Evolutionary conservation across 1,139 yeast species (phyloP).

Genomic region (Protomyces pachydermus): DNA sequence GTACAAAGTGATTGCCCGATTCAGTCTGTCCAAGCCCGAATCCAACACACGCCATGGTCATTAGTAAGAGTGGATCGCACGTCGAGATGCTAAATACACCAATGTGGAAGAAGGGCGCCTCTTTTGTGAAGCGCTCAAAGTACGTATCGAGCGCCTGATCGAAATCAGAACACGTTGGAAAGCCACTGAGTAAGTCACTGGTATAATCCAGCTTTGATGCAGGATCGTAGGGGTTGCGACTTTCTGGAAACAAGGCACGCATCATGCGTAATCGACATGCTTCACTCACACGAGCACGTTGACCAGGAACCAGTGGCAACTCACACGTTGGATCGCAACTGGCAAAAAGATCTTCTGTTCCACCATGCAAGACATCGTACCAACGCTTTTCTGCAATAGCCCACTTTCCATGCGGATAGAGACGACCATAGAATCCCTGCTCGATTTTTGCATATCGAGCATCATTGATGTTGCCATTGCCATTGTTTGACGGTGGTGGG

Average conservation of each 20-base stretch:
- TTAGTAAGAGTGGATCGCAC: slow-evolving; percentile 9
- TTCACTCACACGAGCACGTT: slow-evolving; percentile 14
- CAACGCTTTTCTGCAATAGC: slow-evolving; percentile 16
- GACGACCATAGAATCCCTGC: slow-evolving; percentile 16
- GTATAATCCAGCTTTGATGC: not conserved
- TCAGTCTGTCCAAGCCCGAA: slow-evolving; percentile 7
- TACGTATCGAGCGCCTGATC: slow-evolving; percentile 18
- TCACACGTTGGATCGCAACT: slow-evolving; percentile 2
- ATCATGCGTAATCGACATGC: slow-evolving; percentile 24
- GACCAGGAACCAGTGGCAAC: not conserved
- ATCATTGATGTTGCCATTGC: not conserved
- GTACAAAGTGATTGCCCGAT: slow-evolving; percentile 13
- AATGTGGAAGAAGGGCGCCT: slow-evolving; percentile 21
- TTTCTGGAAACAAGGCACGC: slow-evolving; percentile 7
- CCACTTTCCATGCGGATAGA: slow-evolving; percentile 12
- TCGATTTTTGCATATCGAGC: slow-evolving; percentile 18
- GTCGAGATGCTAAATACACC: slow-evolving; percentile 21
- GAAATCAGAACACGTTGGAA: slow-evolving; percentile 14
- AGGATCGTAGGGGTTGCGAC: slow-evolving; percentile 15
- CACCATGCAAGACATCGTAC: slow-evolving; percentile 21
- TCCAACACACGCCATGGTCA: slow-evolving; percentile 19
- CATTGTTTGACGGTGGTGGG: not conserved
- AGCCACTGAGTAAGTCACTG: slow-evolving; percentile 1
- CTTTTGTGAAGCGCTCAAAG: slow-evolving; percentile 5
- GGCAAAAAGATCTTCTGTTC: slow-evolving; percentile 13